Base-by-base conservation (phyloP, 768 basidiomycete genomes). In the Amanita pallidorosea region DNA sequence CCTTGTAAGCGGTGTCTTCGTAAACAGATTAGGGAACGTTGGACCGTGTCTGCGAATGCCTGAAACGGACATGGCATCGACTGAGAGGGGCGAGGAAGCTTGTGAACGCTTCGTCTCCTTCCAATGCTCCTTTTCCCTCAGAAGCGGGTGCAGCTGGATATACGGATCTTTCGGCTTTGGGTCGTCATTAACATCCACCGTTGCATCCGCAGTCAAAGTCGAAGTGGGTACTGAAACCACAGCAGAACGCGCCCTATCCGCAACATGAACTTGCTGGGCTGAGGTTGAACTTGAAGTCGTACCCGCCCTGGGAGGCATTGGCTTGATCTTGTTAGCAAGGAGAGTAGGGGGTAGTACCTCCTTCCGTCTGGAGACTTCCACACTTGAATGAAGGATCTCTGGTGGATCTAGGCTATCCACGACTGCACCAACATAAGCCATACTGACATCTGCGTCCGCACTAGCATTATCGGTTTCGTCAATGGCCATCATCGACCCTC, bases 381-480 rank as follows among this genome's bases (percentile, higher is more conserved):
- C 17, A 13, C 33, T 33, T 9, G 29, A 20, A 46, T 5, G 31
- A 45, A 29, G 31, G 20, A n/a, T 18, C 1, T 20, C 23, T 20
- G 15, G 4, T 13, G 31, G 3, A 40, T 36, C 13, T 1, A 11
- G 27, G 27, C 27, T 27, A 27, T 27, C 29, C 22, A 25, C n/a
- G 29, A 20, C 22, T 17, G 18, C 15, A 38, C 49, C 42, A 27
- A 22, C 25, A 38, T 50, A 40, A 1, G 18, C 11, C 49, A 50
- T 50, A 33, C 49, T 50, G 18, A 43, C 49, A 23, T 50, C 49
- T 29, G 40, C 49, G 33, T 50, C 49, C n/a, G 31, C 44, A 33
- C 33, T 13, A 5, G 12, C 3, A 37, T 33, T 9, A 8, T 42
- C 38, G 31, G 29, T 15, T 31, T 48, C 47, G 27, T 48, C 47